phyloP scores from a whole-genome alignment of 768 basidiomycete genomes.

The Sarcomyxa edulis region DNA sequence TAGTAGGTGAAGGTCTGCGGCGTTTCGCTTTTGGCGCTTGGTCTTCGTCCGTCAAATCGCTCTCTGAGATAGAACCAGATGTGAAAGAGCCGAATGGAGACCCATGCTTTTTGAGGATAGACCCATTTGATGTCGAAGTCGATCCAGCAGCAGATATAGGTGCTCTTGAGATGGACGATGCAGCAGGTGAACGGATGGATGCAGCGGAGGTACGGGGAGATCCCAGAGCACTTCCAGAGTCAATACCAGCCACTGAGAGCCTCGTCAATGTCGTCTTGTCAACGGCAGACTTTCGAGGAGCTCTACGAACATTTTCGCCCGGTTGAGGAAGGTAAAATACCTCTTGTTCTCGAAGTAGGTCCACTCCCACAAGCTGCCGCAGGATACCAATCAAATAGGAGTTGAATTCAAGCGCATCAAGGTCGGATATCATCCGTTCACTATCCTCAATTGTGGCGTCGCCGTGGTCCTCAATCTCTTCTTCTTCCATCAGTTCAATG shows the following conservation, averaged over 20 bases:
- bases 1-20: too few species aligned
- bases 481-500: slow-evolving; percentile 49
- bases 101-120: slow-evolving; percentile 4
- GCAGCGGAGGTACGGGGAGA: slow-evolving; percentile 21
- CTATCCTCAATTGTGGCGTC: slow-evolving; percentile 48
- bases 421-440: slow-evolving; percentile 36
- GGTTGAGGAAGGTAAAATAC: slow-evolving; percentile 55
- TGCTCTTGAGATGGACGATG: slow-evolving; percentile 19
- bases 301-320: slow-evolving; percentile 30
- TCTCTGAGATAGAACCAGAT: not conserved
- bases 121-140: slow-evolving; percentile 22
- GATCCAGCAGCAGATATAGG: slow-evolving; percentile 23
- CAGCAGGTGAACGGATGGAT: slow-evolving; percentile 17
- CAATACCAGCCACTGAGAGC: not conserved
- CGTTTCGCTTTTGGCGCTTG: too few species aligned
- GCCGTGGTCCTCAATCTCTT: slow-evolving; percentile 59
- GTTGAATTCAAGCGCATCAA: slow-evolving; percentile 47
- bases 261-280: slow-evolving; percentile 3
- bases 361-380: slow-evolving; percentile 58
- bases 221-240: slow-evolving; percentile 13
- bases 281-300: slow-evolving; percentile 13
- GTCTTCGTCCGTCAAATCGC: too few species aligned
- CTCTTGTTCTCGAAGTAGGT: slow-evolving; percentile 60
- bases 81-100: not conserved
- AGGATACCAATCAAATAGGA: slow-evolving; percentile 50